Evolutionary conservation across 345 rosid species (phyloP), one percentile per base, ranked within the genome.

Genomic region (Eucalyptus viminalis): DNA sequence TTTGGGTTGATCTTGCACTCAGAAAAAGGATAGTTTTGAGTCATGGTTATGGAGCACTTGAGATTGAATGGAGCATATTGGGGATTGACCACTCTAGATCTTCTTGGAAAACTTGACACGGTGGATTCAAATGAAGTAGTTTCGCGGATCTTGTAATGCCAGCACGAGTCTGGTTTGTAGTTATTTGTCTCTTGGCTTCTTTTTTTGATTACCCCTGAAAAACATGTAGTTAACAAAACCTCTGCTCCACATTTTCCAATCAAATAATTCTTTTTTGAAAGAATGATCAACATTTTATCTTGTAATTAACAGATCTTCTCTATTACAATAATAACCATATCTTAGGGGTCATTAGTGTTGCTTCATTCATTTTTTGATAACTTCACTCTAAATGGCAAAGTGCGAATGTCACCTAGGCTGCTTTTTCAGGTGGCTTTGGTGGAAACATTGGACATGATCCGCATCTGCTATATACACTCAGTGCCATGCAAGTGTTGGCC

Each of bases 21-120:
- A 97, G 99, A 95, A 89, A 87, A 96, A 96, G 88, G 99, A 95
- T 87, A 93, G 95, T 91, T 93, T 96, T 90, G 97, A 96, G 92
- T 95, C 97, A 49, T 96, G 83, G 96, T 96, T 88, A 94, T 96
- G 99, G 99, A 97, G 87, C 99, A 96, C 94, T 93, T 97, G 45
- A 92, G 97, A 93, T 90, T 96, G 96, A 96, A 93, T 88, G 99
- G 99, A 86, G 99, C 95, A 9, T 96, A 96, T 88, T 97, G 99
- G 99, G 99, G 99, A 89, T 92, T 97, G 91, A 94, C 96, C 56
- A 92, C 99, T 86, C 90, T 97, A 24, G 97, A 93, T 90, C 93
- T 97, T 90, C 92, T 95, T 58, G 97, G 95, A 62, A 97, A 96
- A 92, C 95, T 96, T 49, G 92, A 89, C 31, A 50, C 90, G 49